Evolutionary conservation across 345 rosid genomes (phyloP), one percentile per base, ranked within the genome.

Genomic region (Acer negundo): DNA sequence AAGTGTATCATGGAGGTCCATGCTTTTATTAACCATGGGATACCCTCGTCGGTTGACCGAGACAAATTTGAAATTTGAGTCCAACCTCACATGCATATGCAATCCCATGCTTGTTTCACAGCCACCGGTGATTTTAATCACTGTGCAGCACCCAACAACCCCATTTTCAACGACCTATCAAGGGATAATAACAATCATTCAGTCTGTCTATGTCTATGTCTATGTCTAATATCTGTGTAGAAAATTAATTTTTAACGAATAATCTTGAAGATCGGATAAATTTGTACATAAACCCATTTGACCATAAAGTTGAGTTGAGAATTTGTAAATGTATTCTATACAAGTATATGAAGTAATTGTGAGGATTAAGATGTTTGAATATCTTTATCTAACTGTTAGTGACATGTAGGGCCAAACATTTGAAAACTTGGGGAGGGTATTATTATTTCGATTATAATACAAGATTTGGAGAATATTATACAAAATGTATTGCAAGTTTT

Each of bases 341-440:
- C 1, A 23, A 47, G 20, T 69, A 47, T 20, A 46, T 5, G 19
- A 49, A 47, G 26, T n/a, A n/a, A n/a, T n/a, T n/a, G n/a, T n/a
- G n/a, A n/a, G n/a, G n/a, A n/a, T n/a, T n/a, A n/a, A n/a, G n/a
- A n/a, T n/a, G n/a, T n/a, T n/a, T n/a, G n/a, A n/a, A n/a, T n/a
- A n/a, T n/a, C n/a, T n/a, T n/a, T n/a, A n/a, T n/a, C n/a, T n/a
- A n/a, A n/a, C n/a, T n/a, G 17, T 62, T 16, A 23, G 19, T 24
- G 76, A 11, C 62, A 26, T 6, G 47, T 64, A 62, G 70, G 77
- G 31, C 62, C 70, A 64, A 26, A 26, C 24, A 47, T 74, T 46
- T 42, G 17, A 67, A 67, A 67, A 67, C 49, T 35, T 38, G 23
- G 31, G 16, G 24, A 20, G 42, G 66, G n/a, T 59, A 24, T 40